Evolutionary conservation across 441 rosid genomes (phyloP), one percentile per base, ranked within the genome.

Genomic region (Geranium incanum): DNA sequence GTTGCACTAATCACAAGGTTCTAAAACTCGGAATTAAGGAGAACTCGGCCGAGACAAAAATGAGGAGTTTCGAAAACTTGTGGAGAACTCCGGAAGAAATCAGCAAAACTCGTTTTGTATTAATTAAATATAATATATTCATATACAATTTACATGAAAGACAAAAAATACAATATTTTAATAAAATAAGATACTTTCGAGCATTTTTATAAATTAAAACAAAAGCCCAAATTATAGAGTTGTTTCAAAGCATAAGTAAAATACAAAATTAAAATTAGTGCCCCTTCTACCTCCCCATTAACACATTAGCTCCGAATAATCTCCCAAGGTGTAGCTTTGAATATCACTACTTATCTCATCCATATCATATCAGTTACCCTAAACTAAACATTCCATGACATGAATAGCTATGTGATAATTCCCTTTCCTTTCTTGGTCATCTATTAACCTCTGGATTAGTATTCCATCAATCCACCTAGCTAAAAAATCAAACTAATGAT

Each of bases 371-470:
- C 65, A 52, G 65, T 16, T 60, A 12, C 65, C 7, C 65, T 21
- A 0, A 60, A 18, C 21, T 60, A 60, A 19, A 19, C 21, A 7
- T 60, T 60, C 36, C 65, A 16, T 57, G 3, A 5, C 8, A 60
- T 7, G 28, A 33, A 19, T 5, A 15, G 63, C 63, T 6, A 60
- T 19, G 9, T 19, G 65, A 21, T 15, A 52, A 45, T 4, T 11
- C 13, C 13, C 13, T 50, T 50, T n/a, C 59, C 16, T 57, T 5
- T 57, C 18, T 16, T 15, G 60, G 63, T 6, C 18, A 12, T 60
- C 36, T 8, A 12, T 60, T 60, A 60, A 60, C 65, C 23, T n/a
- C 63, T 16, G 63, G 9, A 57, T 57, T 57, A 57, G 63, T 57
- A 21, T 57, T 57, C 23, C 63, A 15, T 15, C 63, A 16, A 16